Conservation (phyloP, 331 rosid genomes). For the Saraca asoca region DNA sequence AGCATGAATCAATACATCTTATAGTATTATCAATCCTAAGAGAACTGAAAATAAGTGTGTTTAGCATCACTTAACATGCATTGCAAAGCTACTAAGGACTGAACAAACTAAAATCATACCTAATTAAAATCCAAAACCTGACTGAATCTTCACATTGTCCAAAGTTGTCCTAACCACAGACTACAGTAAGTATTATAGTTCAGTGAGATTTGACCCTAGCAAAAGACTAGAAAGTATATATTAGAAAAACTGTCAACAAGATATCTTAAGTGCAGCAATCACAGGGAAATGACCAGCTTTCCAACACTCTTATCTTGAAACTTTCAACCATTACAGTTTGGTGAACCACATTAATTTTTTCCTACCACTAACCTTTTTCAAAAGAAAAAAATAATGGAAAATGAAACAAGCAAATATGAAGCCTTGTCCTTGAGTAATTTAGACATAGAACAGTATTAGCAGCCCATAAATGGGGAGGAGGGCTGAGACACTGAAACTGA, state of each 20-base stretch:
- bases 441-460: too few species aligned
- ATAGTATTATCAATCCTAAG: too few species aligned
- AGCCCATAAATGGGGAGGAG: too few species aligned
- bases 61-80: neutral
- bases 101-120: neutral
- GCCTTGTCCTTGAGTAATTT: too few species aligned
- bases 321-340: slow-evolving; percentile 3
- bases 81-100: slow-evolving; percentile 1
- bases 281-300: neutral
- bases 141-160: slow-evolving; percentile 15
- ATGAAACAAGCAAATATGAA: too few species aligned
- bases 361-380: neutral
- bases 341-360: slow-evolving; percentile 5
- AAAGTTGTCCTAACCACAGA: neutral
- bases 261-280: slow-evolving; percentile 21
- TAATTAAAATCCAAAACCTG: neutral
- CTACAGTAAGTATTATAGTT: too few species aligned
- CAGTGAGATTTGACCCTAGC: too few species aligned
- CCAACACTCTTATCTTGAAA: too few species aligned
- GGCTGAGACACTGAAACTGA: neutral
- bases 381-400: too few species aligned
- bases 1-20: too few species aligned
- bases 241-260: neutral
- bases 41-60: neutral
- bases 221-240: too few species aligned